phyloP scores from a whole-genome alignment of 495 filamentous ascomycete genomes.

The Acidomyces sp. region DNA sequence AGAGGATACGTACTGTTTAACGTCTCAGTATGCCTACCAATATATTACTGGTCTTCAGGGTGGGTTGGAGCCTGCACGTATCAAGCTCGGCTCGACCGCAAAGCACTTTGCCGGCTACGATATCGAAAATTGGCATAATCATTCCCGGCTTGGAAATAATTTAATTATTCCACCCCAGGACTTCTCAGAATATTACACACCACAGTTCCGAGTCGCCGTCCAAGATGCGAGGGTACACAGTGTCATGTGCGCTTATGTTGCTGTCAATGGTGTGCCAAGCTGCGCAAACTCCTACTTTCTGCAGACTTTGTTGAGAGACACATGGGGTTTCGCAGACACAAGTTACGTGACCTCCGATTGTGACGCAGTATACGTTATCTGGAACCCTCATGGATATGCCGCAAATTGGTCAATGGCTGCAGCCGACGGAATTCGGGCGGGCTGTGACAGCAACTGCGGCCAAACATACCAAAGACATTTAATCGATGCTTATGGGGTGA shows the following conservation, averaged over 20 bases:
- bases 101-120: conserved; percentile 37
- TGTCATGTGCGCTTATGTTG: conserved; percentile 29
- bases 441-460: no score
- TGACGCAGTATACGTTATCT: conserved; percentile 16
- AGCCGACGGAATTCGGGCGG: no score
- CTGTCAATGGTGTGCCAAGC: conserved; percentile 19
- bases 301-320: conserved; percentile 16
- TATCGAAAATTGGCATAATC: conserved; percentile 46
- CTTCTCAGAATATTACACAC: conserved; percentile 19
- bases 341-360: conserved; percentile 18
- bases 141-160: conserved; percentile 9
- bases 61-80: conserved; percentile 2
- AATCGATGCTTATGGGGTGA: no score
- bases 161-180: conserved; percentile 15
- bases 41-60: conserved; percentile 25
- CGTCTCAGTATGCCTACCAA: conserved; percentile 43
- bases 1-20: conserved; percentile 46
- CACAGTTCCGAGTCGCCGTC: conserved; percentile 13
- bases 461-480: no score
- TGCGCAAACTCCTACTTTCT: conserved; percentile 18
- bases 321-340: conserved; percentile 23
- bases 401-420: conserved; percentile 5
- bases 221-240: conserved; percentile 12
- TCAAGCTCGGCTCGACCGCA: conserved; percentile 12
- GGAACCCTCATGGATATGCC: conserved; percentile 14